Base-by-base conservation (phyloP, 148 eudicot genomes). In the Rhododendron williamsianum region DNA sequence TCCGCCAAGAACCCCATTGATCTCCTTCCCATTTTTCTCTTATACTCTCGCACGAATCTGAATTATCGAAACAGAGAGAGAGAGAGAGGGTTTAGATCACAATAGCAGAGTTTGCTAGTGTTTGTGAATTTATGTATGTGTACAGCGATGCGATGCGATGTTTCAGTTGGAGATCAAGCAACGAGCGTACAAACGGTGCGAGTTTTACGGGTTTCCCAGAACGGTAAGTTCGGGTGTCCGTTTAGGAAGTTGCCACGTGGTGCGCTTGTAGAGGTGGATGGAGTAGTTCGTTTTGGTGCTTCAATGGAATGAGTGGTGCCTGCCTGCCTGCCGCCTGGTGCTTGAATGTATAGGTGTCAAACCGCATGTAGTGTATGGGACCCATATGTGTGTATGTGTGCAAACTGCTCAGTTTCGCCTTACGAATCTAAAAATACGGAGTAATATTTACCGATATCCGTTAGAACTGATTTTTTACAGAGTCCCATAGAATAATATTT, bases 1-100 rank as follows among this genome's bases (percentile, higher is more conserved):
- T 94, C 94, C 0, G 89, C 90, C 88, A 95, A 78, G 74, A 86
- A 84, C 63, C 87, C 91, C 86, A 92, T 89, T 71, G 76, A 71
- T 13, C 83, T 84, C 86, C 94, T 90, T 84, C 88, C 95, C 97
- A 93, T 93, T 89, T 82, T 19, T 30, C 18, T 33, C 25, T 19
- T 65, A 27, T 65, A 25, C 76, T 33, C 72, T 33, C 72, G 51
- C 82, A 48, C 76, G 41, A 71, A 25, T 36, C 49, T 63, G 77
- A 77, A 81, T 8, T 3, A 30, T 19, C 11, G 25, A 56, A 16
- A 56, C 71, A 27, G 27, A 52, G 60, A 78, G 41, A 13, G 1
- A 25, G 23, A 2, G 11, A 3, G 63, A 12, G 23, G 65, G 15
- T 79, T 48, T 19, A 19, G 60, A 51, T 52, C 19, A 13, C 54